Percentiles rank a stretch among this genome's conserved stretches.
phyloP scores from a whole-genome alignment of 2,329 filamentous ascomycete species.

The Leptosphaerulina australis region DNA sequence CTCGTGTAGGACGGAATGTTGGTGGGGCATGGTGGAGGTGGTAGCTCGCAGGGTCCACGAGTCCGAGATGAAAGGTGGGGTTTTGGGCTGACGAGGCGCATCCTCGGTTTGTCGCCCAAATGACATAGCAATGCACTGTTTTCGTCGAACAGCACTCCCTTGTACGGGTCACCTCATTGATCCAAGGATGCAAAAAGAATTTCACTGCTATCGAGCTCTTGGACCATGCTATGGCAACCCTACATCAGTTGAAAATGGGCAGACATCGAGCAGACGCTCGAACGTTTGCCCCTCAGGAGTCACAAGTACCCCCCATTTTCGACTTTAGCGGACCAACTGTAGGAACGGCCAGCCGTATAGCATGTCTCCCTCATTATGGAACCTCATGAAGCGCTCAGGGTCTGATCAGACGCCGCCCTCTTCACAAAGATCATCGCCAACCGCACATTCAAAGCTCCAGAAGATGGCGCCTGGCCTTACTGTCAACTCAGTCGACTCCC shows the following conservation, averaged over 20 bases:
- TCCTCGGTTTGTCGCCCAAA: constrained; percentile 25
- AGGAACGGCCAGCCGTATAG: constrained; percentile 28
- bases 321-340: constrained; percentile 24
- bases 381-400: constrained; percentile 43
- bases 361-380: constrained; percentile 44
- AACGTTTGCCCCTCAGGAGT: constrained; percentile 25
- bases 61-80: constrained; percentile 34
- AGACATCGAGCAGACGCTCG: constrained; percentile 28
- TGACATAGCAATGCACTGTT: constrained; percentile 13
- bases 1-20: neutral
- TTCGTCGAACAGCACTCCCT: constrained; percentile 20
- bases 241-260: constrained; percentile 35
- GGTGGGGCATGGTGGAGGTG: constrained; percentile 3
- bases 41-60: neutral
- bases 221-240: constrained; percentile 16
- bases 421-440: constrained; percentile 29
- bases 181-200: constrained; percentile 20
- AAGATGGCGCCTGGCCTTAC: constrained; percentile 45
- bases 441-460: constrained; percentile 31
- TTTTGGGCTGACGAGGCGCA: constrained; percentile 21
- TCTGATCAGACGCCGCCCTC: constrained; percentile 18
- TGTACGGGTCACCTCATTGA: constrained; percentile 35
- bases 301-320: constrained; percentile 40
- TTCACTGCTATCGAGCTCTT: constrained; percentile 18
- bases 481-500: constrained; percentile 29